Percentiles rank a stretch among this genome's conserved stretches.
Conservation (phyloP, 345 rosid genomes). For the Pugionium dolabratum region DNA sequence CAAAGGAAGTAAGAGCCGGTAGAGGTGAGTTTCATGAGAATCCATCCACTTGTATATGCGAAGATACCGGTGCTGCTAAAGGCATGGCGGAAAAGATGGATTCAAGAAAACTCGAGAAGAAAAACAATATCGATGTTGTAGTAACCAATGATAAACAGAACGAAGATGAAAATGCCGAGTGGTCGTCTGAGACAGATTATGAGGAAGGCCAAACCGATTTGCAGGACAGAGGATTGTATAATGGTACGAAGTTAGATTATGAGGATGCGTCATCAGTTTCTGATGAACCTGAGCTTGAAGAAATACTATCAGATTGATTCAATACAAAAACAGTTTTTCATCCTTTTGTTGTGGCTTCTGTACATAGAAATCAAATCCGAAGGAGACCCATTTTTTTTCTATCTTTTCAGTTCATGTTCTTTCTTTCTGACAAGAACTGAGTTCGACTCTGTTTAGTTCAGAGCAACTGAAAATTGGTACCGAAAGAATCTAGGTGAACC, state of each 20-base stretch:
- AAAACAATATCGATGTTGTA: conserved; percentile 38
- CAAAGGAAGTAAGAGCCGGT: conserved; percentile 88
- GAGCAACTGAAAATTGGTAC: conserved; percentile 2
- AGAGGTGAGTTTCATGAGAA: conserved; percentile 99
- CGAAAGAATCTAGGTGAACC: conserved; percentile 7
- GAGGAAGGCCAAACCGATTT: conserved; percentile 57
- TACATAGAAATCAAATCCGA: conserved; percentile 32
- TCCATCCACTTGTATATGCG: conserved; percentile 87
- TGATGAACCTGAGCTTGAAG: conserved; percentile 84
- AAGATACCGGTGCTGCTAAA: conserved; percentile 56
- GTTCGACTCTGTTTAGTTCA: conserved; percentile 11
- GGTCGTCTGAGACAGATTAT: conserved; percentile 58
- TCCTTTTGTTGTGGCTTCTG: conserved; percentile 21
- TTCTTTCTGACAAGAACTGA: too few species aligned
- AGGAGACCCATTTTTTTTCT: conserved; percentile 12
- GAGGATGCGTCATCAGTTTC: conserved; percentile 44
- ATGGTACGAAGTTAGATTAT: conserved; percentile 60
- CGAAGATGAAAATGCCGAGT: conserved; percentile 59
- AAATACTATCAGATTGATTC: conserved; percentile 71
- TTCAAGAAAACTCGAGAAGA: conserved; percentile 56
- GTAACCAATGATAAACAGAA: conserved; percentile 39
- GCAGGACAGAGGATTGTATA: conserved; percentile 45
- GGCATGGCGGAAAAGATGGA: conserved; percentile 40
- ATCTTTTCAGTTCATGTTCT: conserved; percentile 2
- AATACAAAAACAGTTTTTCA: neutral